phyloP scores from a whole-genome alignment of 768 basidiomycete genomes.

The Phaeotremella skinneri region DNA sequence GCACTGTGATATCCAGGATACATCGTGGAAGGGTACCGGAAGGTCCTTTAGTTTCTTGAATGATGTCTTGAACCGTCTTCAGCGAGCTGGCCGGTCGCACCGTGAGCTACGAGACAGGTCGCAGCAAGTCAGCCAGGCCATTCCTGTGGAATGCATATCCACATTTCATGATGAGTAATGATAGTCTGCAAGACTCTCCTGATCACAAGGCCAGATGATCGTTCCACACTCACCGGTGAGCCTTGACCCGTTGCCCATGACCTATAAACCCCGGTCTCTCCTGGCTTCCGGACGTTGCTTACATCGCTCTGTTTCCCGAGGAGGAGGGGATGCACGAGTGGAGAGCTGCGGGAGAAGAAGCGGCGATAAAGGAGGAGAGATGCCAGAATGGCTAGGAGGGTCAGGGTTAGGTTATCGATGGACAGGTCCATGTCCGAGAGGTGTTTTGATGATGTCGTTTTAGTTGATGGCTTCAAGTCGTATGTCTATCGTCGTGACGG shows the following conservation, averaged over 20 bases:
- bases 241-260: slow-evolving; percentile 81
- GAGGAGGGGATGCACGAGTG: slow-evolving; percentile 85
- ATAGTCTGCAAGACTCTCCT: too few species aligned
- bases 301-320: slow-evolving; percentile 90
- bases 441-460: neutral
- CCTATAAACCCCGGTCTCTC: slow-evolving; percentile 83
- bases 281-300: slow-evolving; percentile 71
- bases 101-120: slow-evolving; percentile 29
- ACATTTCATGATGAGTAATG: too few species aligned
- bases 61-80: slow-evolving; percentile 40
- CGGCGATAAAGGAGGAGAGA: slow-evolving; percentile 34
- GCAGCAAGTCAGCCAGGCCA: neutral
- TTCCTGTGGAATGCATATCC: too few species aligned
- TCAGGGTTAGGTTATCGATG: slow-evolving; percentile 44
- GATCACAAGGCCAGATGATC: too few species aligned
- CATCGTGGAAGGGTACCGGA: slow-evolving; percentile 15
- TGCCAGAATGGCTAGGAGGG: slow-evolving; percentile 28
- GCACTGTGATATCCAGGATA: slow-evolving; percentile 35
- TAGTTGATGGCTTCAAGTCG: neutral
- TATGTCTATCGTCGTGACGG: neutral
- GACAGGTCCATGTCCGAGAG: slow-evolving; percentile 20
- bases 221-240: slow-evolving; percentile 50
- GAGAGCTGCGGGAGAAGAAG: slow-evolving; percentile 37
- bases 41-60: slow-evolving; percentile 15
- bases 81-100: slow-evolving; percentile 45